Conservation (phyloP, 139 green algal genomes). For the Coelastrella sp. region DNA sequence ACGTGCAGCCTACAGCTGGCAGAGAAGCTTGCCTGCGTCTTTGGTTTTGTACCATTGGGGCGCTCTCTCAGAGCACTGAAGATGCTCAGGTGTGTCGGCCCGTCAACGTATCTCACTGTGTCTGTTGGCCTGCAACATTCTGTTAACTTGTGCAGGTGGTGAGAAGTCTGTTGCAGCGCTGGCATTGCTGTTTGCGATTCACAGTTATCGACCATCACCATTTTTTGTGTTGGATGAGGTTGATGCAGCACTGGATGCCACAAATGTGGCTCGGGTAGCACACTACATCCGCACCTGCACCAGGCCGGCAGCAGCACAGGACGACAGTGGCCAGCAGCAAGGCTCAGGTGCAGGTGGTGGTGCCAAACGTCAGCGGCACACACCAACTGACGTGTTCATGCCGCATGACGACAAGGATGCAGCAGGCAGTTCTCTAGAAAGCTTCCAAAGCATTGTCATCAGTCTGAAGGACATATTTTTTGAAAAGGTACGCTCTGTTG, state of each 20-base stretch:
- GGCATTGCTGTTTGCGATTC: slow-evolving; percentile 97
- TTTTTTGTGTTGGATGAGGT: slow-evolving; percentile 99
- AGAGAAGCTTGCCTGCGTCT: too few relatives aligned
- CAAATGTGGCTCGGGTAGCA: slow-evolving; percentile 94
- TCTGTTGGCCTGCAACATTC: too few relatives aligned
- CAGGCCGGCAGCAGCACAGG: slow-evolving; percentile 14
- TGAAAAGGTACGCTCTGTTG: slow-evolving; percentile 73
- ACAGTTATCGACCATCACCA: slow-evolving; percentile 91
- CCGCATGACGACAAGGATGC: slow-evolving; percentile 14
- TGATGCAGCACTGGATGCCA: slow-evolving; percentile 93
- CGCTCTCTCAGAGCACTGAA: too few relatives aligned
- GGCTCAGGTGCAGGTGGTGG: background rate
- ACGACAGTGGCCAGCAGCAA: background rate
- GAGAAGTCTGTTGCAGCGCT: slow-evolving; percentile 96
- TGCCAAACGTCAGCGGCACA: slow-evolving; percentile 6
- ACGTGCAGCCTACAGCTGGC: too few relatives aligned
- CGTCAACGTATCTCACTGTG: too few relatives aligned
- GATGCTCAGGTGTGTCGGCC: too few relatives aligned
- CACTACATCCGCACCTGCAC: slow-evolving; percentile 90
- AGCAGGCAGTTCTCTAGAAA: background rate
- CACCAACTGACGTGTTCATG: background rate
- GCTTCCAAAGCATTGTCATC: slow-evolving; percentile 76
- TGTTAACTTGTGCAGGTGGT: slow-evolving; percentile 54
- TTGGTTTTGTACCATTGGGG: too few relatives aligned
- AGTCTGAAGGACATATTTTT: slow-evolving; percentile 93